Evolutionary conservation across 2,329 filamentous ascomycete genomes (phyloP).

Genomic region (Hymenoscyphus fructigenus): DNA sequence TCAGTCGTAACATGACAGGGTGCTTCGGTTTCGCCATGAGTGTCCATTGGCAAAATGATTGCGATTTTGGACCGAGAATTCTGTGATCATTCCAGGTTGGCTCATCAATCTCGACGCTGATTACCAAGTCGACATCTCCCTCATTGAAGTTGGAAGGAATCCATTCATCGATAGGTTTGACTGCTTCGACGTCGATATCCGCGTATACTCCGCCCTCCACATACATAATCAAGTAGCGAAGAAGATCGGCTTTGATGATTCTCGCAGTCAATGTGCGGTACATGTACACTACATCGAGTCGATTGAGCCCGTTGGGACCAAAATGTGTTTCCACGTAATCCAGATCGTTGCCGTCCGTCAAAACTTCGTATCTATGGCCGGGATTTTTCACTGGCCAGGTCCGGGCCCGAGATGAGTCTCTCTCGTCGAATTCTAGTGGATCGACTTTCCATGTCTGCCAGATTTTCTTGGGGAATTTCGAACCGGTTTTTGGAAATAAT

Average conservation of each 20-base stretch:
- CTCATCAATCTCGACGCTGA: slow-evolving; percentile 69
- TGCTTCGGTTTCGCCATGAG: slow-evolving; percentile 67
- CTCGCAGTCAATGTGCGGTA: slow-evolving; percentile 60
- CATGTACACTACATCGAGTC: slow-evolving; percentile 63
- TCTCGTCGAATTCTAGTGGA: slow-evolving; percentile 63
- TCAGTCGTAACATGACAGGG: slow-evolving; percentile 64
- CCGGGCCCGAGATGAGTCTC: slow-evolving; percentile 58
- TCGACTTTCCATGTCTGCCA: slow-evolving; percentile 78
- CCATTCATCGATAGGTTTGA: slow-evolving; percentile 52
- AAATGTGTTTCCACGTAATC: slow-evolving; percentile 68
- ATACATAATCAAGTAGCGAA: slow-evolving; percentile 68
- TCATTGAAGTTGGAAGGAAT: slow-evolving; percentile 60
- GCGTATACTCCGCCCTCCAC: slow-evolving; percentile 52
- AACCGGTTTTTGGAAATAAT: neutral
- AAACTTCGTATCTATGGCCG: slow-evolving; percentile 48
- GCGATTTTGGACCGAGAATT: slow-evolving; percentile 64
- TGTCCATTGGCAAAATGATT: slow-evolving; percentile 72
- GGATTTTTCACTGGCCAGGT: slow-evolving; percentile 69
- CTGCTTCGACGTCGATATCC: slow-evolving; percentile 57
- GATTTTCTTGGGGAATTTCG: slow-evolving; percentile 62
- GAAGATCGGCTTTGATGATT: slow-evolving; percentile 66
- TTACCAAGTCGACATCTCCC: slow-evolving; percentile 63
- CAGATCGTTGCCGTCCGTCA: slow-evolving; percentile 65
- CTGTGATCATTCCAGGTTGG: slow-evolving; percentile 61
- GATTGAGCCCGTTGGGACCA: slow-evolving; percentile 45